A percentile compares a stretch with the other conserved stretches of the same genome.
Evolutionary conservation across 305 asterid species (phyloP).

Genomic region (Andrographis paniculata): DNA sequence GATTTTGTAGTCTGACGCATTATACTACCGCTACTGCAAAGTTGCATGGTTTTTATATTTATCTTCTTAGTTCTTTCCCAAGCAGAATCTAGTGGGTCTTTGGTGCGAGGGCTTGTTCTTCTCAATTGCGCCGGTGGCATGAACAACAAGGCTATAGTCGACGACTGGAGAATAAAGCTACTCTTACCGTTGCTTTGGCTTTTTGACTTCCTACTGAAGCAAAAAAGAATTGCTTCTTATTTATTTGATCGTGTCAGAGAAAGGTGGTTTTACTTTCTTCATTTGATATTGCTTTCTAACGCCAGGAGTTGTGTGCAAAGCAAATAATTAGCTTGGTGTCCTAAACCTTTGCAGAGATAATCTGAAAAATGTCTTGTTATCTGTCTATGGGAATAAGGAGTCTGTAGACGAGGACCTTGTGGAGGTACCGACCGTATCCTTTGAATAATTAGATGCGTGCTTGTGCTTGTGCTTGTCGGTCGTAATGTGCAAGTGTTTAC

Average conservation of each 20-base stretch:
- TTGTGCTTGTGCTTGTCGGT: too few species aligned
- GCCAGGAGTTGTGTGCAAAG: not conserved
- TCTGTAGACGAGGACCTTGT: slow-evolving; percentile 82
- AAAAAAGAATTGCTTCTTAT: slow-evolving; percentile 50
- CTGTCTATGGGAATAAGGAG: slow-evolving; percentile 77
- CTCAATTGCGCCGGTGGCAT: slow-evolving; percentile 92
- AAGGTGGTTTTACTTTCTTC: slow-evolving; percentile 26
- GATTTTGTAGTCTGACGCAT: slow-evolving; percentile 2
- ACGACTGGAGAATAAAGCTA: slow-evolving; percentile 91
- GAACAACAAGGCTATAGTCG: slow-evolving; percentile 97
- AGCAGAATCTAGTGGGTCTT: slow-evolving; percentile 39
- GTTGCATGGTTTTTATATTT: not conserved
- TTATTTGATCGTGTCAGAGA: slow-evolving; percentile 57
- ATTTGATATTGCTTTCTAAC: slow-evolving; percentile 9
- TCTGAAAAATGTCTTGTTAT: slow-evolving; percentile 46
- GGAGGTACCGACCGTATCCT: slow-evolving; percentile 35
- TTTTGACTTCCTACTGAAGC: slow-evolving; percentile 68
- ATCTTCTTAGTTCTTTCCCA: slow-evolving; percentile 1
- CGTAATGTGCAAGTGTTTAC: too few species aligned
- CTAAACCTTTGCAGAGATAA: slow-evolving; percentile 47
- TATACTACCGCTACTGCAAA: slow-evolving; percentile 2
- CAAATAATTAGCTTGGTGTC: slow-evolving; percentile 13
- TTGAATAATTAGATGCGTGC: too few species aligned
- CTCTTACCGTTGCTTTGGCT: slow-evolving; percentile 70
- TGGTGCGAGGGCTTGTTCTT: slow-evolving; percentile 67